Conservation (phyloP, 208 protist species). For the Leishmania lainsoni region DNA sequence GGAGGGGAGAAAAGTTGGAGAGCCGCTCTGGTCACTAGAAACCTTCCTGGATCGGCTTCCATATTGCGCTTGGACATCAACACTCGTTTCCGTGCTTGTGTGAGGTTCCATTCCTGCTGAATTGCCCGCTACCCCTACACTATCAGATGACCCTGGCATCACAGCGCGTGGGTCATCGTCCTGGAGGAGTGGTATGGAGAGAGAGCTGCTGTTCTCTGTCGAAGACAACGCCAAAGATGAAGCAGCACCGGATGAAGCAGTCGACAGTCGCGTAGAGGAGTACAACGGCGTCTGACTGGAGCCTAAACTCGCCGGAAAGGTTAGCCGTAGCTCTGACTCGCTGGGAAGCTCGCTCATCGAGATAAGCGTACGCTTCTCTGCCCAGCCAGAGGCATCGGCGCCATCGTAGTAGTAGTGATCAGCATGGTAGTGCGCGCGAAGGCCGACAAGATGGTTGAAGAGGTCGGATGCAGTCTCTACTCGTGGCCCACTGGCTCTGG, state of each 20-base stretch:
- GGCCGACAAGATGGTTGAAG: conserved; percentile 10
- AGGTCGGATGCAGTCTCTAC: background rate
- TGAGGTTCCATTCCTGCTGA: background rate
- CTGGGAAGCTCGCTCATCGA: conserved; percentile 27
- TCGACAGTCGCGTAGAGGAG: conserved; percentile 1
- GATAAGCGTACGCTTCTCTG: conserved; percentile 27
- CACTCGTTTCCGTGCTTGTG: background rate
- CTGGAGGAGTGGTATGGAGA: background rate
- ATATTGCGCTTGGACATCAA: background rate
- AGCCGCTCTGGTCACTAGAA: background rate
- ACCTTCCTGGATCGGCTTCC: no score
- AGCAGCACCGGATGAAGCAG: background rate
- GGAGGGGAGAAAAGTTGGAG: background rate
- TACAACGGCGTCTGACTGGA: background rate
- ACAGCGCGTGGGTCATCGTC: background rate
- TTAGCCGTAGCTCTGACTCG: conserved; percentile 23
- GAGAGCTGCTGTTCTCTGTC: conserved; percentile 14
- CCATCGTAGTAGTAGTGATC: conserved; percentile 25
- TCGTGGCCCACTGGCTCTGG: background rate
- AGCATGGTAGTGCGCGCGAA: background rate
- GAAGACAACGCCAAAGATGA: background rate
- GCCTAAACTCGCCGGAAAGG: conserved; percentile 7
- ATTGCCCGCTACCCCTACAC: background rate
- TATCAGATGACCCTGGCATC: background rate
- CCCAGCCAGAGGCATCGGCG: conserved; percentile 11